A percentile compares a stretch with the other conserved stretches of the same genome.
phyloP scores from a whole-genome alignment of 257 asterid genomes.

The Thymus quinquecostatus region DNA sequence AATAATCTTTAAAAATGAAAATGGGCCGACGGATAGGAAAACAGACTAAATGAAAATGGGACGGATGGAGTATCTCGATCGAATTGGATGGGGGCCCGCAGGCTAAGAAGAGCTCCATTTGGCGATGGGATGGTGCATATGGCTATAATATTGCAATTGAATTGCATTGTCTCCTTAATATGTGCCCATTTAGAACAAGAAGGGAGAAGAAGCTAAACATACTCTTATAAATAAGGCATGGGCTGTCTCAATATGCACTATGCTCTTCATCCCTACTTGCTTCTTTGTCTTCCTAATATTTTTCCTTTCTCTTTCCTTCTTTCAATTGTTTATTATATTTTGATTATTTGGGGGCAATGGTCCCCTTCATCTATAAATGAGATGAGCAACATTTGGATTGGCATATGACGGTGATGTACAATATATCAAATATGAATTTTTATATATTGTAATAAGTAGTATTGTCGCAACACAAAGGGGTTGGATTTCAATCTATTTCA shows the following conservation, averaged over 20 bases:
- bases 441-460: too few relatives aligned
- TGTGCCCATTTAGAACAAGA: constrained; percentile 1
- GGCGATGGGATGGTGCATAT: constrained; percentile 7
- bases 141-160: neutral
- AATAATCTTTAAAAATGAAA: too few relatives aligned
- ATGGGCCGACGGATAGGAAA: too few relatives aligned
- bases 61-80: too few relatives aligned
- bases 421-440: too few relatives aligned
- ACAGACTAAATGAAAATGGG: too few relatives aligned
- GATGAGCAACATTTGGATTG: constrained; percentile 3
- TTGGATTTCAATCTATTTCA: too few relatives aligned
- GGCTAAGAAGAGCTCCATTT: neutral
- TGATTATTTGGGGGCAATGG: constrained; percentile 1
- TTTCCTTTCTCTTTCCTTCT: neutral
- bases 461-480: too few relatives aligned
- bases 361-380: constrained; percentile 26
- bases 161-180: constrained; percentile 28
- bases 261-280: constrained; percentile 37
- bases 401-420: neutral
- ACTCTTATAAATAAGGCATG: constrained; percentile 32
- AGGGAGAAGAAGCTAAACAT: constrained; percentile 20
- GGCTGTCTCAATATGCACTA: constrained; percentile 33
- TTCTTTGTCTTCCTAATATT: constrained; percentile 21
- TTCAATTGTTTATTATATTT: neutral
- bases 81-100: too few relatives aligned